These are phyloP conservation scores for Colletotrichum cuscutae DNA, from an alignment of 2,329 filamentous ascomycete species.

Conservation along the genomic window DNA sequence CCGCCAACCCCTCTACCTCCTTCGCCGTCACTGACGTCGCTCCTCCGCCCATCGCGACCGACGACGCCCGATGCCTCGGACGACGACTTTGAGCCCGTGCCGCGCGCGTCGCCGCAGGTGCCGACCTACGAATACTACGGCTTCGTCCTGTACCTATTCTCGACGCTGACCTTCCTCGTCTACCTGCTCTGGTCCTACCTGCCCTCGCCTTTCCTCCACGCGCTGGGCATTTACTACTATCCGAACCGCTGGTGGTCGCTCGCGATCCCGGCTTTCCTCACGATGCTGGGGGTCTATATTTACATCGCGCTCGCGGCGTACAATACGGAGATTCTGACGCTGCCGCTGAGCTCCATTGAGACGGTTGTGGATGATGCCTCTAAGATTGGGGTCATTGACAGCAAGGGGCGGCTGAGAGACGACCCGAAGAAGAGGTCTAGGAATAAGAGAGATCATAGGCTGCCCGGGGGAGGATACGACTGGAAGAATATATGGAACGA, in stretches of 20 bases:
- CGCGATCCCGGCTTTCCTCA: conserved; percentile 89
- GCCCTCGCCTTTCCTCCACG: conserved; percentile 90
- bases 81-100: conserved; percentile 82
- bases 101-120: conserved; percentile 88
- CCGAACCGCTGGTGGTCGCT: conserved; percentile 98
- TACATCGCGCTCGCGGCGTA: conserved; percentile 93
- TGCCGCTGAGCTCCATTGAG: conserved; percentile 82
- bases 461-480: conserved; percentile 58
- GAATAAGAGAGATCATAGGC: conserved; percentile 48
- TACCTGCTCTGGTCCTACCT: conserved; percentile 88
- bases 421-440: conserved; percentile 46
- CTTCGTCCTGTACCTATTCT: conserved; percentile 95
- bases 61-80: conserved; percentile 94
- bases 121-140: conserved; percentile 99
- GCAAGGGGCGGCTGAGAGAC: conserved; percentile 64
- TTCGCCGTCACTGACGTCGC: conserved; percentile 90
- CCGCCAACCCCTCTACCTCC: conserved; percentile 95
- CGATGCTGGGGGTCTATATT: conserved; percentile 89
- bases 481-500: conserved; percentile 91
- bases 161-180: conserved; percentile 80
- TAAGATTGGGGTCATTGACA: conserved; percentile 84
- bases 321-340: conserved; percentile 88
- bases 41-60: conserved; percentile 89
- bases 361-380: conserved; percentile 92
- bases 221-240: conserved; percentile 95